Evolutionary conservation across 2,329 filamentous ascomycete species (phyloP).

Genomic region (Drechslerella coelobrocha): DNA sequence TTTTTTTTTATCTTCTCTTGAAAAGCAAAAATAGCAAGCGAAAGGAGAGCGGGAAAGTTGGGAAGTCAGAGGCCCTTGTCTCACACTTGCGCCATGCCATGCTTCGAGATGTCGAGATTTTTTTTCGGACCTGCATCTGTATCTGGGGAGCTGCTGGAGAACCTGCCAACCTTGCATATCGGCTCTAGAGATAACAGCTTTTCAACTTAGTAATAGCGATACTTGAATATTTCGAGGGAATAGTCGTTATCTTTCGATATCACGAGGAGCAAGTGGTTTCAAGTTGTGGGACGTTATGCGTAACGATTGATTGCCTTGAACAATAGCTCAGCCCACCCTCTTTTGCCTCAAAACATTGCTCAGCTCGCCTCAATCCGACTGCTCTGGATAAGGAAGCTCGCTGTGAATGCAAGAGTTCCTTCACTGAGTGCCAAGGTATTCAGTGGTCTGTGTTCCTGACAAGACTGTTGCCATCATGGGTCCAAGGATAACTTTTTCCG

Average conservation of each 20-base stretch:
- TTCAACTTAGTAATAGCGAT: too few relatives aligned
- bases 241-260: not conserved
- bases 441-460: constrained; percentile 32
- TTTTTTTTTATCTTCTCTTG: not conserved
- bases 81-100: too few relatives aligned
- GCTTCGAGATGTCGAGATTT: too few relatives aligned
- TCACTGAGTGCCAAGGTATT: not conserved
- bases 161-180: constrained; percentile 2
- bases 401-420: constrained; percentile 22
- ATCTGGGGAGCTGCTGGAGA: constrained; percentile 1
- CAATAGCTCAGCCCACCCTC: not conserved
- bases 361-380: not conserved
- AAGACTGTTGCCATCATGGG: constrained; percentile 11
- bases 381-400: constrained; percentile 4
- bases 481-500: not conserved
- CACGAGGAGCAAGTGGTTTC: not conserved
- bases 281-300: not conserved
- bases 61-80: not conserved
- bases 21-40: not conserved
- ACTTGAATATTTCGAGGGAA: too few relatives aligned
- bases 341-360: not conserved
- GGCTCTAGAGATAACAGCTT: not conserved
- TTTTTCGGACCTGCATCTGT: constrained; percentile 1
- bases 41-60: not conserved
- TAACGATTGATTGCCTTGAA: not conserved